phyloP scores from a whole-genome alignment of 257 asterid species.

The Anisodus acutangulus region DNA sequence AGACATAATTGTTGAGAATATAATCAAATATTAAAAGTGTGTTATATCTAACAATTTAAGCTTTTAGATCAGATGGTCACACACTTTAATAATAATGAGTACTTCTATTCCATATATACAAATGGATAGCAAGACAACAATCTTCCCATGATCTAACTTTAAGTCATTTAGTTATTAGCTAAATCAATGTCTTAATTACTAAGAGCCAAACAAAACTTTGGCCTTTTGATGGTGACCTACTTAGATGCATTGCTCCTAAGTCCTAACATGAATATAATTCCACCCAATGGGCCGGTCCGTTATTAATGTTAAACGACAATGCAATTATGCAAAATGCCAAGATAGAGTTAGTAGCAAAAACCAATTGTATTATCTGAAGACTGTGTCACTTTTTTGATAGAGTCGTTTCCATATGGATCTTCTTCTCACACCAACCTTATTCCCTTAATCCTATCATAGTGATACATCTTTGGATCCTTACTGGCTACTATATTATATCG shows the following conservation, averaged over 20 bases:
- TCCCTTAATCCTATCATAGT: neutral
- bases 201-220: neutral
- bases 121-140: neutral
- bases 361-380: neutral
- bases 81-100: too few species aligned
- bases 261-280: neutral
- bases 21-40: too few species aligned
- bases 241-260: neutral
- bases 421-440: neutral
- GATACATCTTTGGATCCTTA: neutral
- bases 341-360: neutral
- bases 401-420: neutral
- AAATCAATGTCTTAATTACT: neutral
- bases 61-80: too few species aligned
- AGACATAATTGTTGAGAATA: neutral
- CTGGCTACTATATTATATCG: neutral
- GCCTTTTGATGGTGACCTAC: neutral
- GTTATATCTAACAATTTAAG: too few species aligned
- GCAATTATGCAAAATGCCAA: conserved; percentile 2
- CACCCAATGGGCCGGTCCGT: neutral
- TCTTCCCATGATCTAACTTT: neutral
- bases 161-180: neutral
- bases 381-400: neutral
- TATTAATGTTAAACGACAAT: neutral
- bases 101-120: neutral